Evolutionary conservation across 2,329 filamentous ascomycete species (phyloP), one percentile per base, ranked within the genome.

Genomic region (Gyromitra esculenta): DNA sequence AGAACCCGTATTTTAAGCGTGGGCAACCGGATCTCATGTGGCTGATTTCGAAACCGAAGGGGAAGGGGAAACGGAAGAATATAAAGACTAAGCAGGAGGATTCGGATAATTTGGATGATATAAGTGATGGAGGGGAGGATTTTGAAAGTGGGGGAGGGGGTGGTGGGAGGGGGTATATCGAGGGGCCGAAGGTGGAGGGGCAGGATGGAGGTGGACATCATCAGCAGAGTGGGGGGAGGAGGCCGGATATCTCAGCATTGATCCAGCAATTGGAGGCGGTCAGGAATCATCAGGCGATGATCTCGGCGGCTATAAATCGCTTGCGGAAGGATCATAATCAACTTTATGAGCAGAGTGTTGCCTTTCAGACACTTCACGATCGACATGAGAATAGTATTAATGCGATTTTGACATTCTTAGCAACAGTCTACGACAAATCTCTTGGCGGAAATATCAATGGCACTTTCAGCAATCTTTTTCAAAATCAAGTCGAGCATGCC

Each of bases 381-480:
- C 91, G 96, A n/a, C 96, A 99, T 82, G 96, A 99, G 82, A 97
- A 95, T 82, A 97, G 95, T 0, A 98, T 99, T 84, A 98, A 97
- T 82, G 95, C 95, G n/a, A 98, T 99, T 78, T 87, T 99, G 54
- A 97, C 94, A 64, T 98, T 99, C 83, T 87, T 99, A 21, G 96
- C 95, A 59, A 98, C 96, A 11, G 95, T 99, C 54, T 99, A 98
- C 84, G 92, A 97, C 78, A 91, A 96, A 81, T 97, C 93, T 78
- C 85, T 99, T 64, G 94, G 97, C 82, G 93, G 94, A 45, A 91
- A 95, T 76, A 88, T 98, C 54, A 90, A 92, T 72, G 94, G 96
- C 80, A 91, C 97, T 82, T 92, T 98, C 82, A 89, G 90, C 3
- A 91, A 90, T 79, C 89, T 92, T 75, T 91, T 96, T 73, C 86